phyloP scores from a whole-genome alignment of 1,139 yeast species.

The Saccharomyces hybrid region DNA sequence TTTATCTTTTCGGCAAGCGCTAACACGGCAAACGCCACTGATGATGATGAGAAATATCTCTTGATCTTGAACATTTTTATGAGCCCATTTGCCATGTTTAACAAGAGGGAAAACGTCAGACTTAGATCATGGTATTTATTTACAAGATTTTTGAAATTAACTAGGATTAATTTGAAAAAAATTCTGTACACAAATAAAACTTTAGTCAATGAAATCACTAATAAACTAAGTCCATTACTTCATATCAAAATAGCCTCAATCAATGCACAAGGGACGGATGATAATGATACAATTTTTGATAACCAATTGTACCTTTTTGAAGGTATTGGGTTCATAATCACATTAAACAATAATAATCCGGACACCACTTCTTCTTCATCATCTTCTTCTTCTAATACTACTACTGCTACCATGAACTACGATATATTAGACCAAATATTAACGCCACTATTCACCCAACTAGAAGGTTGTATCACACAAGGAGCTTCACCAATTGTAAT shows the following conservation, averaged over 20 bases:
- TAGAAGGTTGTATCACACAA: conserved; percentile 56
- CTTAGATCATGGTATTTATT: conserved; percentile 87
- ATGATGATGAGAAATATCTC: conserved; percentile 46
- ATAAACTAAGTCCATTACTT: conserved; percentile 46
- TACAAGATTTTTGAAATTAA: conserved; percentile 69
- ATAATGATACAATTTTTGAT: conserved; percentile 58
- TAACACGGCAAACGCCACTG: conserved; percentile 25
- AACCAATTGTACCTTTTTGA: conserved; percentile 81
- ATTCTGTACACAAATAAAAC: neutral
- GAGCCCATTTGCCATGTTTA: conserved; percentile 75
- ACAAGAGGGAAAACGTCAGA: conserved; percentile 62
- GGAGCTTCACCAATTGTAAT: conserved; percentile 42
- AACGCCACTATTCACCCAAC: conserved; percentile 68
- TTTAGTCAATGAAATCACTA: conserved; percentile 36
- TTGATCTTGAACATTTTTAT: conserved; percentile 72
- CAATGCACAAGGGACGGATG: conserved; percentile 48
- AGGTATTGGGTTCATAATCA: conserved; percentile 58
- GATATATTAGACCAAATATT: conserved; percentile 55
- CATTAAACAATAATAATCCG: neutral
- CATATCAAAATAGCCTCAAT: conserved; percentile 52
- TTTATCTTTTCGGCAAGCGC: conserved; percentile 37
- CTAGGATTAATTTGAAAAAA: conserved; percentile 53
- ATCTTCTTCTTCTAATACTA: neutral
- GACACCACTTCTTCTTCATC: neutral
- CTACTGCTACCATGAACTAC: conserved; percentile 38